Conservation (phyloP, 345 rosid species). For the Arabis hirsuta region DNA sequence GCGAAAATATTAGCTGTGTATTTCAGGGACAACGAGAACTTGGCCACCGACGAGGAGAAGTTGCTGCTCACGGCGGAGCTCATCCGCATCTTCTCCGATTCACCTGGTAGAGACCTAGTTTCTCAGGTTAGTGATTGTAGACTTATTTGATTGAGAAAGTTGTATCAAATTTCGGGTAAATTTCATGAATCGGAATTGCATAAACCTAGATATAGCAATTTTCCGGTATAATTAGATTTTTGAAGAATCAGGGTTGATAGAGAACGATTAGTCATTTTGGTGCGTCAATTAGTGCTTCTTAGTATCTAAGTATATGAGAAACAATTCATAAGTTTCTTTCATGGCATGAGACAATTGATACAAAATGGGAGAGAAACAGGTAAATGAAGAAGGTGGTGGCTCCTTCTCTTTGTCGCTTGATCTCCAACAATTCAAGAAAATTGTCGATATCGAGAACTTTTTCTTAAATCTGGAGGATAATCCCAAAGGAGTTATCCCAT, state of each 20-base stretch:
- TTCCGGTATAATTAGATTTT: neutral
- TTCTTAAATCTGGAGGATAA: conserved; percentile 63
- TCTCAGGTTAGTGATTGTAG: conserved; percentile 55
- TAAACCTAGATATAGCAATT: conserved; percentile 1
- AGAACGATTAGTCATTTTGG: neutral
- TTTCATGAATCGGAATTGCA: neutral
- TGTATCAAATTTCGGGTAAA: neutral
- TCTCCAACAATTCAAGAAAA: conserved; percentile 67
- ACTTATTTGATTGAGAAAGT: neutral
- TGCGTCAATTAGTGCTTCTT: conserved; percentile 18
- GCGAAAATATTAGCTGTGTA: conserved; percentile 56
- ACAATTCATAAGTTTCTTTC: conserved; percentile 1
- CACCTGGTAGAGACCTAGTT: conserved; percentile 56
- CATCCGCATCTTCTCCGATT: conserved; percentile 63
- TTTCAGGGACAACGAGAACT: conserved; percentile 62
- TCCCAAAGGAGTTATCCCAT: conserved; percentile 76
- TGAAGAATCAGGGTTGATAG: neutral
- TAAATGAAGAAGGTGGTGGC: conserved; percentile 57
- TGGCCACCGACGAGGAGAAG: conserved; percentile 53
- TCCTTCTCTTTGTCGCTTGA: conserved; percentile 63
- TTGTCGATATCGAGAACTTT: conserved; percentile 58
- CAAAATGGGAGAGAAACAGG: conserved; percentile 51
- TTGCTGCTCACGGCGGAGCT: conserved; percentile 62
- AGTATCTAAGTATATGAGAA: conserved; percentile 1
- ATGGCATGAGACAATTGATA: conserved; percentile 21